These are phyloP conservation scores for Hypoxylon crocopeplum DNA, from an alignment of 495 filamentous ascomycete species.

Conservation along the genomic window DNA sequence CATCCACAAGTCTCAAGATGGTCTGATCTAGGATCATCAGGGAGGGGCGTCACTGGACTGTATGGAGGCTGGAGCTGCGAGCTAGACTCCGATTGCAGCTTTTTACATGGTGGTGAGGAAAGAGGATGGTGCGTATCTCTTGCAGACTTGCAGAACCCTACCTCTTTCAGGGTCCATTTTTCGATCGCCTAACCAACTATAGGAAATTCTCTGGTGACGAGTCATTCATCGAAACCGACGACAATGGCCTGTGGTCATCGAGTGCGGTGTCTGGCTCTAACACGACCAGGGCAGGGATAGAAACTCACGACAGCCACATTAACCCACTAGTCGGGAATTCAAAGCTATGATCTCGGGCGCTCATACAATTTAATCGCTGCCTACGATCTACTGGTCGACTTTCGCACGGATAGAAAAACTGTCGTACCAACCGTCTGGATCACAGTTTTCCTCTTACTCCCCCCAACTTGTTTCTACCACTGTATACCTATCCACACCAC, in stretches of 20 bases:
- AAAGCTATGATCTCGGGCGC: constrained; percentile 26
- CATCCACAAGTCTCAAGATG: constrained; percentile 39
- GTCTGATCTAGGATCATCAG: constrained; percentile 55
- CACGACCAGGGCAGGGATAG: neutral
- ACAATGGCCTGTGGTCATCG: constrained; percentile 19
- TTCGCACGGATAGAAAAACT: neutral
- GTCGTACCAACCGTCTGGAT: constrained; percentile 2
- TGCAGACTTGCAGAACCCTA: constrained; percentile 5
- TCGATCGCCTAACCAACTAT: constrained; percentile 29
- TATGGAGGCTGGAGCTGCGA: constrained; percentile 81
- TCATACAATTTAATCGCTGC: neutral
- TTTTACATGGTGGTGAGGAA: constrained; percentile 80
- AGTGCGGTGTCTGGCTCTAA: constrained; percentile 5
- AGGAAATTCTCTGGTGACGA: constrained; percentile 83
- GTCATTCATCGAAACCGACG: constrained; percentile 58
- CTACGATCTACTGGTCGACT: neutral
- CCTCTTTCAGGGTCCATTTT: constrained; percentile 22
- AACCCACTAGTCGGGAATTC: constrained; percentile 9
- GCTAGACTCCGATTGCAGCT: constrained; percentile 81
- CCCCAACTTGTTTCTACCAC: neutral
- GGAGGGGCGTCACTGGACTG: constrained; percentile 72
- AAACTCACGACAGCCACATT: constrained; percentile 8
- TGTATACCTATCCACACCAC: neutral
- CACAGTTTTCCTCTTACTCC: too few species aligned
- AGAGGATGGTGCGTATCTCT: constrained; percentile 77